Evolutionary conservation across 768 basidiomycete species (phyloP).

Genomic region (Nidularia pulvinata): DNA sequence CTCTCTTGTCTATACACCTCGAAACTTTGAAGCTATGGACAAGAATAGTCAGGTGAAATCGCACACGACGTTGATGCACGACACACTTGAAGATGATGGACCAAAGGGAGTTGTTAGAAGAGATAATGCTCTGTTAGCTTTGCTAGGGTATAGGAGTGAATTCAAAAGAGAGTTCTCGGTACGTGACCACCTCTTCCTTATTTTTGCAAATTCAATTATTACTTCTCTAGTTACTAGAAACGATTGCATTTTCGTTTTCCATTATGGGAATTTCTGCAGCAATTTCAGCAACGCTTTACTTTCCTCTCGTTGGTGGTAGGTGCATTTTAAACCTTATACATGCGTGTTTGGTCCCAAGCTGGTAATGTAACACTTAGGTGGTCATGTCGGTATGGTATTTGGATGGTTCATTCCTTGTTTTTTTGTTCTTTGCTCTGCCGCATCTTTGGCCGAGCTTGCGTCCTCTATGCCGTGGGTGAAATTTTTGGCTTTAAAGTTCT

Average conservation of each 20-base stretch:
- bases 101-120: not conserved
- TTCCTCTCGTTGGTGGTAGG: slow-evolving; percentile 31
- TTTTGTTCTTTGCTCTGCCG: slow-evolving; percentile 55
- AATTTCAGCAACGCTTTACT: slow-evolving; percentile 51
- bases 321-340: too few species aligned
- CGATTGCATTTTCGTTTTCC: slow-evolving; percentile 54
- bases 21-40: too few species aligned
- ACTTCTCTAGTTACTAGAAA: slow-evolving; percentile 40
- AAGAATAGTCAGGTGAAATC: too few species aligned
- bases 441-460: slow-evolving; percentile 55
- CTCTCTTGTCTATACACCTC: too few species aligned
- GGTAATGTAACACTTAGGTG: slow-evolving; percentile 31
- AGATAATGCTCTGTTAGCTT: slow-evolving; percentile 22
- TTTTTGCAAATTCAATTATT: not conserved
- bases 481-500: too few species aligned
- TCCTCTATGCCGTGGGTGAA: slow-evolving; percentile 51
- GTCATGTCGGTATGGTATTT: slow-evolving; percentile 66
- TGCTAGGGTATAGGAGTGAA: slow-evolving; percentile 55
- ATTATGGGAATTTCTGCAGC: slow-evolving; percentile 63
- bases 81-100: too few species aligned
- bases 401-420: slow-evolving; percentile 62
- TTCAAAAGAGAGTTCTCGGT: slow-evolving; percentile 64
- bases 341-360: too few species aligned
- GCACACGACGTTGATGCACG: too few species aligned
- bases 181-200: slow-evolving; percentile 7